phyloP scores from a whole-genome alignment of 176 grass and related monocot species.

The Hordeum marinum region DNA sequence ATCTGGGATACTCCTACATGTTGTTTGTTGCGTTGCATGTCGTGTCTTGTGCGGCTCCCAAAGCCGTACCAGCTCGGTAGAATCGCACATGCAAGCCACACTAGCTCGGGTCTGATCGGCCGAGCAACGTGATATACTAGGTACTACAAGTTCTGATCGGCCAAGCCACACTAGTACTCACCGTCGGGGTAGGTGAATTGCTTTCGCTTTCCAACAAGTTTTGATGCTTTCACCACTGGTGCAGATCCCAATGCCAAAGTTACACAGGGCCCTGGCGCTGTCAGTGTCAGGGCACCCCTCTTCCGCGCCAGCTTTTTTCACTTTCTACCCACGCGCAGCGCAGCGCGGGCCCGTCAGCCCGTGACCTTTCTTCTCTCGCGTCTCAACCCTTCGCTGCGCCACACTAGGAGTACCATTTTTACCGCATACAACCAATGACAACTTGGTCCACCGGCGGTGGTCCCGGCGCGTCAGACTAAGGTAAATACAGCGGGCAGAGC shows the following conservation, averaged over 20 bases:
- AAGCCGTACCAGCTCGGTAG: not conserved
- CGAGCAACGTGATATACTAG: no score
- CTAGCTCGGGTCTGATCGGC: no score
- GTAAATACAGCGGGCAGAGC: not conserved
- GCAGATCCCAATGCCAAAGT: conserved; percentile 1
- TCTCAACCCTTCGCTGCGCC: not conserved
- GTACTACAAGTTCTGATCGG: no score
- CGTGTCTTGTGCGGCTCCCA: not conserved
- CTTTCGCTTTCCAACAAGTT: no score
- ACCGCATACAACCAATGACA: not conserved
- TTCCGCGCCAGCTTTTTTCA: conserved; percentile 33
- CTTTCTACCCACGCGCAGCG: not conserved
- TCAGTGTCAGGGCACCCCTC: not conserved
- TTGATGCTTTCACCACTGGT: not conserved
- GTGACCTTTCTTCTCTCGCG: not conserved
- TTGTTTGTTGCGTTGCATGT: no score
- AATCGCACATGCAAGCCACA: not conserved
- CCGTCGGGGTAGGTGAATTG: not conserved
- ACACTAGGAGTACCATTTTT: not conserved
- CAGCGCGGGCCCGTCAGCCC: not conserved
- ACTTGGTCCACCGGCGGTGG: rapidly evolving
- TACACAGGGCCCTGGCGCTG: conserved; percentile 7
- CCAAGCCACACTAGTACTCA: not conserved
- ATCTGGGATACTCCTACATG: not conserved
- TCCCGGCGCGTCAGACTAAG: not conserved